phyloP scores from a whole-genome alignment of 768 basidiomycete genomes.

The Tulasnella sp. region DNA sequence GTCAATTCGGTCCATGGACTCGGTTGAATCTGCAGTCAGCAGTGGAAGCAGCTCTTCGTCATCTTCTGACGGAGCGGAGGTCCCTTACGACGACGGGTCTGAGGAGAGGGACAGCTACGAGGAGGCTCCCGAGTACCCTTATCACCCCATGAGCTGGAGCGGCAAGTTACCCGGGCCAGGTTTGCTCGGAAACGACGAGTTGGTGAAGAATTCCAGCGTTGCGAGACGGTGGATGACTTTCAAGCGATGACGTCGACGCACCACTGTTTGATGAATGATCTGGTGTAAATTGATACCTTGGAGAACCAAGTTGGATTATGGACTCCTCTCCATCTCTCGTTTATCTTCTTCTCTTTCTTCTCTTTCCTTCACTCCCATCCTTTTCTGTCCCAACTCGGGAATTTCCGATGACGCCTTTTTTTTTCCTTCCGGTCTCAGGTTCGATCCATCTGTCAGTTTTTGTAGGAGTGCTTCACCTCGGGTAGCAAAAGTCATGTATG shows the following conservation, averaged over 20 bases:
- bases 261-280: background rate
- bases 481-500: conserved; percentile 13
- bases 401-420: background rate
- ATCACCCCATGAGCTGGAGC: conserved; percentile 24
- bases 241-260: conserved; percentile 5
- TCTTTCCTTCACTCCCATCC: background rate
- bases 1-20: conserved; percentile 10
- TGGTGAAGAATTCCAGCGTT: conserved; percentile 26
- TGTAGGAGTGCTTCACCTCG: background rate
- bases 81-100: background rate
- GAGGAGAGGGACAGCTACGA: conserved; percentile 28
- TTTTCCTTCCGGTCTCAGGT: background rate
- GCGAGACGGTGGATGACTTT: conserved; percentile 27
- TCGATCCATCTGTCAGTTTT: background rate
- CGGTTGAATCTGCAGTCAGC: background rate
- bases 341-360: background rate
- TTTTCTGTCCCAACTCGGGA: background rate
- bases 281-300: conserved; percentile 3
- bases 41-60: background rate
- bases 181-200: conserved; percentile 16
- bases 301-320: background rate
- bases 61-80: background rate
- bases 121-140: conserved; percentile 24
- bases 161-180: conserved; percentile 24
- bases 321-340: conserved; percentile 6